Evolutionary conservation across 2,329 filamentous ascomycete genomes (phyloP).

Genomic region (Colletotrichum musicola): DNA sequence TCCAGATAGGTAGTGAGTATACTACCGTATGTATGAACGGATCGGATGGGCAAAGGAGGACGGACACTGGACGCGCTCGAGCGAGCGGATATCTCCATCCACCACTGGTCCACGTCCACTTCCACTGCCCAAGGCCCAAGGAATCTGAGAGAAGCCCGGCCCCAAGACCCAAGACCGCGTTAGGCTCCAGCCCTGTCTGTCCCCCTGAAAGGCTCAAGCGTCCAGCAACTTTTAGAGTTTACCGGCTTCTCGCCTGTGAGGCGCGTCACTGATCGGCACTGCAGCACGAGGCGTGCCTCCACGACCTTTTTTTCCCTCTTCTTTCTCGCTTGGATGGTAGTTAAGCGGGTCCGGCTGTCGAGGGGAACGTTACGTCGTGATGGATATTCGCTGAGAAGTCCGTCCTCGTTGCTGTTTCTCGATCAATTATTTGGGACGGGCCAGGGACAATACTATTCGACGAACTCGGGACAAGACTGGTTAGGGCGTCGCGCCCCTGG

Average conservation of each 20-base stretch:
- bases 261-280: conserved; percentile 31
- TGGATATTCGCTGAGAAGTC: no score
- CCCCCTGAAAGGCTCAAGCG: conserved; percentile 33
- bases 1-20: neutral
- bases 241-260: conserved; percentile 23
- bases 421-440: neutral
- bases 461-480: neutral
- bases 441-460: conserved; percentile 13
- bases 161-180: conserved; percentile 15
- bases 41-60: neutral
- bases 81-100: conserved; percentile 25
- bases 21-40: no score
- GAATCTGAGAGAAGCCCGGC: neutral
- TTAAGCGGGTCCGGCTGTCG: conserved; percentile 11
- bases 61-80: neutral
- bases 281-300: neutral
- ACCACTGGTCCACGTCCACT: conserved; percentile 7
- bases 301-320: neutral
- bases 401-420: no score
- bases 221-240: conserved; percentile 29
- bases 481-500: neutral
- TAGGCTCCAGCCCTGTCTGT: conserved; percentile 10
- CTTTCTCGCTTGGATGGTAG: conserved; percentile 13
- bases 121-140: neutral
- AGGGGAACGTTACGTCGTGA: no score